phyloP scores from a whole-genome alignment of 768 basidiomycete genomes.

The Hypholoma sublateritium region DNA sequence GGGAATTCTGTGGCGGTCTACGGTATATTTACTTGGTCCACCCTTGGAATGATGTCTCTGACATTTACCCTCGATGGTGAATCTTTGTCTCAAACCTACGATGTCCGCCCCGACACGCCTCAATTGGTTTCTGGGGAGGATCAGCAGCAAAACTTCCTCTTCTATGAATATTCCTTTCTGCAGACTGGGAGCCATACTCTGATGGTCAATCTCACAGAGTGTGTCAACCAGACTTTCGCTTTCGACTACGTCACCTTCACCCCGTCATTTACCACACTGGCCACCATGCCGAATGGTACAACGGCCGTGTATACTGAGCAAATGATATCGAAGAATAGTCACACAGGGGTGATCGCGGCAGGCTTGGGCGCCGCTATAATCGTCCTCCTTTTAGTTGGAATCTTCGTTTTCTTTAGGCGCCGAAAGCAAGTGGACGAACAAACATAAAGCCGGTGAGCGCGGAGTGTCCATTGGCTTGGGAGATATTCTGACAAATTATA shows the following conservation, averaged over 20 bases:
- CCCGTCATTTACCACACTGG: slow-evolving; percentile 19
- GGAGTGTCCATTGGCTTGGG: too few relatives aligned
- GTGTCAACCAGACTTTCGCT: slow-evolving; percentile 21
- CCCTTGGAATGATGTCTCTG: slow-evolving; percentile 19
- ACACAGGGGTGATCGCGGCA: slow-evolving; percentile 2
- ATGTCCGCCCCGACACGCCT: slow-evolving; percentile 17
- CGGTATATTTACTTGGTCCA: slow-evolving; percentile 23
- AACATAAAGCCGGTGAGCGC: slow-evolving; percentile 5
- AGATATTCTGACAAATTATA: neutral
- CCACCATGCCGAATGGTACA: slow-evolving; percentile 14
- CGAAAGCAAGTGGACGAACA: neutral
- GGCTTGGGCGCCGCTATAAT: neutral
- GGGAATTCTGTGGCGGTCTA: slow-evolving; percentile 24
- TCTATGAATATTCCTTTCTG: slow-evolving; percentile 21
- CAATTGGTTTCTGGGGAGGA: slow-evolving; percentile 18
- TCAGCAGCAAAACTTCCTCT: slow-evolving; percentile 22
- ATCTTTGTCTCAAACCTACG: slow-evolving; percentile 17
- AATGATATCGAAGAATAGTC: neutral
- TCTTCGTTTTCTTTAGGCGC: neutral
- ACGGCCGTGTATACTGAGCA: neutral
- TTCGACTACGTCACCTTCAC: slow-evolving; percentile 28
- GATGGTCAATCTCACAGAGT: slow-evolving; percentile 19
- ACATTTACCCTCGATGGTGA: slow-evolving; percentile 24
- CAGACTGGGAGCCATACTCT: slow-evolving; percentile 23
- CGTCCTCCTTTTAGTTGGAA: slow-evolving; percentile 1